Percentiles rank a stretch among this genome's conserved stretches.
These are phyloP conservation scores for Neospermospora avenae DNA, from an alignment of 2,329 filamentous ascomycete species.

Conservation along the genomic window DNA sequence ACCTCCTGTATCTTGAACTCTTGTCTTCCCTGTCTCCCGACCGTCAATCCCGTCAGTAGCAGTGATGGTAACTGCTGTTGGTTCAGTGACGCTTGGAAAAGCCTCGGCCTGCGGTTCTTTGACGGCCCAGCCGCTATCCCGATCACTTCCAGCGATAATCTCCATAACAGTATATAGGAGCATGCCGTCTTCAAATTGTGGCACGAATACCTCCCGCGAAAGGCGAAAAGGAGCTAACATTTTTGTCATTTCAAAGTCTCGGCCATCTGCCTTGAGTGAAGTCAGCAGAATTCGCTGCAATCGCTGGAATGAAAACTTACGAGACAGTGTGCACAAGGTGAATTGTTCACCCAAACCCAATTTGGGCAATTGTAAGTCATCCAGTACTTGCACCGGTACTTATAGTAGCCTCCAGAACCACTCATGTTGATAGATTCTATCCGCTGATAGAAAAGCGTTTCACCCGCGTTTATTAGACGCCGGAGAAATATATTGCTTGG, in stretches of 20 bases:
- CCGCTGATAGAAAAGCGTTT: slow-evolving; percentile 33
- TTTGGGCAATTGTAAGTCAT: slow-evolving; percentile 49
- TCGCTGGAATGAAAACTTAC: slow-evolving; percentile 37
- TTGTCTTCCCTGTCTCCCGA: slow-evolving; percentile 17
- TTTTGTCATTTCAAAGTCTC: slow-evolving; percentile 41
- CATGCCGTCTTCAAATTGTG: slow-evolving; percentile 44
- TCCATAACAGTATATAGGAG: slow-evolving; percentile 49
- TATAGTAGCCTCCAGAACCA: slow-evolving; percentile 40
- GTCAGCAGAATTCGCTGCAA: slow-evolving; percentile 6
- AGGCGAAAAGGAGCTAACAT: slow-evolving; percentile 26
- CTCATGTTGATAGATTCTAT: slow-evolving; percentile 33
- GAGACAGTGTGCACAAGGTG: slow-evolving; percentile 48
- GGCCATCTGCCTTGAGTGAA: slow-evolving; percentile 45
- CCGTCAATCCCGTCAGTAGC: slow-evolving; percentile 21
- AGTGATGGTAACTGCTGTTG: slow-evolving; percentile 19
- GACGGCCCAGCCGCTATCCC: slow-evolving; percentile 32
- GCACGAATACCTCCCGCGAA: slow-evolving; percentile 44
- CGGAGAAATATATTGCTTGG: slow-evolving; percentile 3
- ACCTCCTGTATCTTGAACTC: slow-evolving; percentile 11
- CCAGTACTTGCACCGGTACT: slow-evolving; percentile 55
- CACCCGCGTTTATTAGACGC: slow-evolving; percentile 23
- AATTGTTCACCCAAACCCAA: slow-evolving; percentile 53
- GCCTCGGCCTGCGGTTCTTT: slow-evolving; percentile 22
- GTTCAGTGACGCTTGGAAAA: slow-evolving; percentile 26
- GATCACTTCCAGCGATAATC: slow-evolving; percentile 37